Evolutionary conservation across 192 early-diverging fungal species (phyloP), one percentile per base, ranked within the genome.

Genomic region (Coemansia asiatica): DNA sequence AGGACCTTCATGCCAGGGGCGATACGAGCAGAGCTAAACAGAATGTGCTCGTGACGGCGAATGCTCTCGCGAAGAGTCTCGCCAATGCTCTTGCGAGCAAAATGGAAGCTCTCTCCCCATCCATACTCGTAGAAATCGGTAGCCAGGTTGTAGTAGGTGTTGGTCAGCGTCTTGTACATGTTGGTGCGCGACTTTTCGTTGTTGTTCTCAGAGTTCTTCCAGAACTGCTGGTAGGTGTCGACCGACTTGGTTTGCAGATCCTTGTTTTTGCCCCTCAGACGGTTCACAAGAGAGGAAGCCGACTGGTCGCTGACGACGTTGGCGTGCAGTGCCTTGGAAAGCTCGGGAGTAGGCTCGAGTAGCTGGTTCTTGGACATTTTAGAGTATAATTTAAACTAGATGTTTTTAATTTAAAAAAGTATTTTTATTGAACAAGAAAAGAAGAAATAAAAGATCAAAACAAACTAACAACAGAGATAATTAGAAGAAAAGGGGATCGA

Each of bases 51-150:
- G 75, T 98, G 95, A 28, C 95, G 91, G 15, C 92, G 84, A 60
- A 96, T 94, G 65, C 88, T 87, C 65, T 91, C 86, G 50, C 82
- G 83, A 73, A 95, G 94, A 15, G 86, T 87, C 67, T 91, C 88
- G 46, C 88, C 86, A 53, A 84, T 80, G 67, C 88, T 90, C 68
- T 90, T 90, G 64, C 92, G 88, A 29, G 89, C 89, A 81, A 97
- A 97, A 69, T 97, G 95, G 87, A 96, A 97, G 60, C 90, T 91
- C 26, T 83, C 83, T 46, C 95, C 94, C 95, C 94, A 97, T 22
- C 87, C 91, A 67, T 87, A 87, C 80, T 91, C 90, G 80, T 93
- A 93, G 60, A 93, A 92, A 63, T 93, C 91, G 19, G 91, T 93
- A 36, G 86, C 89, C 68, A 91, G 83, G 67, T 91, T 90, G 71